phyloP scores from a whole-genome alignment of 306 rosid genomes.

The Datisca glomerata region DNA sequence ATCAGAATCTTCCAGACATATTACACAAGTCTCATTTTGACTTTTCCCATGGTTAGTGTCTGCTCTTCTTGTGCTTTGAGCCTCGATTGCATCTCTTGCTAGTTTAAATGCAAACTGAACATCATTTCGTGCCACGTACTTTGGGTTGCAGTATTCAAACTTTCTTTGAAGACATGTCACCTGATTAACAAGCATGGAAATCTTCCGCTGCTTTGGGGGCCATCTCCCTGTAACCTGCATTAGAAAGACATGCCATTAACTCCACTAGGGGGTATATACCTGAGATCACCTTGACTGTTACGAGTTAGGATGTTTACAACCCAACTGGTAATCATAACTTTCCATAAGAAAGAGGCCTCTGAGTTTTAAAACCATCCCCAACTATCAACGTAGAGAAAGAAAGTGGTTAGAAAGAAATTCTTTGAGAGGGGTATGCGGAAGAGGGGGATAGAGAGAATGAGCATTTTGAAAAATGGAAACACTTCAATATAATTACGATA shows the following conservation, averaged over 20 bases:
- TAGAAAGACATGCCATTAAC: conserved; percentile 4
- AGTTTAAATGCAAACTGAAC: conserved; percentile 44
- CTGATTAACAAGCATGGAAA: conserved; percentile 19
- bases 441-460: no score
- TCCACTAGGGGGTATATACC: conserved; percentile 6
- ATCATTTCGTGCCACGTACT: conserved; percentile 13
- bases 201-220: conserved; percentile 9
- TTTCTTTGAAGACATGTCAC: conserved; percentile 18
- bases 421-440: no score
- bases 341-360: no score
- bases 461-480: no score
- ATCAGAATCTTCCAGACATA: conserved; percentile 66
- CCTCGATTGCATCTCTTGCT: conserved; percentile 55
- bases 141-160: conserved; percentile 31
- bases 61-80: conserved; percentile 30
- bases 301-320: neutral
- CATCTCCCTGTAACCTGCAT: conserved; percentile 20
- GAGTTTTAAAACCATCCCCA: no score
- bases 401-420: no score
- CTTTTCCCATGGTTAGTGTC: conserved; percentile 17
- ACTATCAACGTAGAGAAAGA: no score
- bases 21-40: conserved; percentile 47
- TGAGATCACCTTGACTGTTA: neutral
- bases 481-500: no score
- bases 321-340: no score